Percentiles rank a stretch among this genome's conserved stretches.
These are phyloP conservation scores for Beauveria rudraprayagi DNA, from an alignment of 2,329 filamentous ascomycete genomes.

Conservation along the genomic window DNA sequence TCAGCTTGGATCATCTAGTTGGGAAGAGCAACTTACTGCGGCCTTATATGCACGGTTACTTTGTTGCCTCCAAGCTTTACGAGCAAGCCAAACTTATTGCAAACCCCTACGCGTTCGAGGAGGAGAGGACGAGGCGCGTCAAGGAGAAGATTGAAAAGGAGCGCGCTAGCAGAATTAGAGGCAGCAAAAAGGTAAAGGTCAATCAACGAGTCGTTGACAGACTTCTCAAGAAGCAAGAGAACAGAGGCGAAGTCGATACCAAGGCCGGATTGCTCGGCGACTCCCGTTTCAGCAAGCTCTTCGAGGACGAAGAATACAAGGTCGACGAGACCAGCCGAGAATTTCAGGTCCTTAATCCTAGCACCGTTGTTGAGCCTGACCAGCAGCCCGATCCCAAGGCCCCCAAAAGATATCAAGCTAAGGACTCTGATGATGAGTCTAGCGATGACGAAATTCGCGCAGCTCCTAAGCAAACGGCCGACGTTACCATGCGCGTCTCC, in stretches of 20 bases:
- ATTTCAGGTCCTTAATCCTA: slow-evolving; percentile 84
- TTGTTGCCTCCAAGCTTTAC: slow-evolving; percentile 89
- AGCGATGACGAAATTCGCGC: slow-evolving; percentile 27
- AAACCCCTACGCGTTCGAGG: slow-evolving; percentile 89
- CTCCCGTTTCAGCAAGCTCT: slow-evolving; percentile 77
- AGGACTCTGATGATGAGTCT: slow-evolving; percentile 36
- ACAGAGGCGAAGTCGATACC: slow-evolving; percentile 48
- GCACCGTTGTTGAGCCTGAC: slow-evolving; percentile 47
- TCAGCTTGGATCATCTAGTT: slow-evolving; percentile 82
- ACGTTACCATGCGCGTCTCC: slow-evolving; percentile 58
- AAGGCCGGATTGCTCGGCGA: slow-evolving; percentile 68
- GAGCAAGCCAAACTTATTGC: slow-evolving; percentile 89
- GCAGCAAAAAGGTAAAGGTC: slow-evolving; percentile 96
- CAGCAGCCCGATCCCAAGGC: slow-evolving; percentile 26
- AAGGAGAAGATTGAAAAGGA: slow-evolving; percentile 96
- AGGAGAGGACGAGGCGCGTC: slow-evolving; percentile 82
- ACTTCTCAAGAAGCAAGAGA: slow-evolving; percentile 57
- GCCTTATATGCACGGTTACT: slow-evolving; percentile 99
- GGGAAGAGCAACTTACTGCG: slow-evolving; percentile 83
- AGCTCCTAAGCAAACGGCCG: slow-evolving; percentile 22
- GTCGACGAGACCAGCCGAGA: slow-evolving; percentile 86
- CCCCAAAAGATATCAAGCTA: slow-evolving; percentile 28
- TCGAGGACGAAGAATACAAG: slow-evolving; percentile 86
- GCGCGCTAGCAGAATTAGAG: slow-evolving; percentile 86
- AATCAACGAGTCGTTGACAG: slow-evolving; percentile 77